phyloP scores from a whole-genome alignment of 139 green algal species.

The Klebsormidium nitens region DNA sequence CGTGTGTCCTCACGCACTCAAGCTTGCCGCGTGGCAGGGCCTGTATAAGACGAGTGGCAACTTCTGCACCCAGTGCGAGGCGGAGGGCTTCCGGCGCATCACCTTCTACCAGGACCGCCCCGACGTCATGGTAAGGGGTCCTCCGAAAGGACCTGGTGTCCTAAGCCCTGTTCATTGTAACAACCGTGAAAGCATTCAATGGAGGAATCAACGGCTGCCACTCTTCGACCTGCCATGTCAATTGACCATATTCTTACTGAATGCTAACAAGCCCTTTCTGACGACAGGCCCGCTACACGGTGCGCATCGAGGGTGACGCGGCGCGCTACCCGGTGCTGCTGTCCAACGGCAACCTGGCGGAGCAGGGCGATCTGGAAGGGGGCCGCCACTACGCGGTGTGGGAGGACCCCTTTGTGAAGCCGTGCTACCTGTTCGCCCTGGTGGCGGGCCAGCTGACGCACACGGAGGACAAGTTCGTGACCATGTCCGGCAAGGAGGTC shows the following conservation, averaged over 20 bases:
- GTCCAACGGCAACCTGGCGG: conserved; percentile 92
- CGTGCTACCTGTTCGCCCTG: conserved; percentile 97
- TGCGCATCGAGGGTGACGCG: conserved; percentile 84
- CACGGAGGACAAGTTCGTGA: conserved; percentile 78
- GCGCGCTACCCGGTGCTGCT: conserved; percentile 90
- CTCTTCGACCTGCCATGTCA: too few relatives aligned
- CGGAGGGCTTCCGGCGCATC: conserved; percentile 95
- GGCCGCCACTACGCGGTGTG: conserved; percentile 66
- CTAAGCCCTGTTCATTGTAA: neutral
- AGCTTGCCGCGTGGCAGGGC: conserved; percentile 43
- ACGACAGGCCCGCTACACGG: conserved; percentile 69
- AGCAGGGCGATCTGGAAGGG: conserved; percentile 60
- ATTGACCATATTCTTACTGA: too few relatives aligned
- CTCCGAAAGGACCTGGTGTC: too few relatives aligned
- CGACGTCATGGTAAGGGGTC: conserved; percentile 77
- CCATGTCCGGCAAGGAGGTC: conserved; percentile 66
- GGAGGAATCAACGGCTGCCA: too few relatives aligned
- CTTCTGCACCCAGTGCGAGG: conserved; percentile 98
- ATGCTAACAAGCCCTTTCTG: too few relatives aligned
- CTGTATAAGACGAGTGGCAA: conserved; percentile 93
- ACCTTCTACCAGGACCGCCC: conserved; percentile 90
- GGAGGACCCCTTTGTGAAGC: conserved; percentile 92
- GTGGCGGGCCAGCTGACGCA: conserved; percentile 82
- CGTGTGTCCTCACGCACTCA: neutral
- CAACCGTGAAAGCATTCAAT: neutral